phyloP scores from a whole-genome alignment of 176 grass and related monocot genomes.

The Ensete ventricosum region DNA sequence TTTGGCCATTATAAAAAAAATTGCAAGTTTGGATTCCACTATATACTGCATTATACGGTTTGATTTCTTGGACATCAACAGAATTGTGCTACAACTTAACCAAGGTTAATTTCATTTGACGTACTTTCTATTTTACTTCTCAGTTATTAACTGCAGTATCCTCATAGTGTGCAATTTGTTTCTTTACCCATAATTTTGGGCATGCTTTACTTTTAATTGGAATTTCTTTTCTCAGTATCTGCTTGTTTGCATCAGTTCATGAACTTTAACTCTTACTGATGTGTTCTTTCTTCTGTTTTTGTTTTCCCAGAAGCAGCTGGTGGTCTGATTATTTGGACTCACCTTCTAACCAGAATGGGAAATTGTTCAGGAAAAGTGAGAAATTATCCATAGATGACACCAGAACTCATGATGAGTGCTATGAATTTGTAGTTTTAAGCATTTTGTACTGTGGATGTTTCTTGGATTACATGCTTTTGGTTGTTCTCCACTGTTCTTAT shows the following conservation, averaged over 20 bases:
- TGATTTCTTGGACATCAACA: too few species aligned
- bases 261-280: background rate
- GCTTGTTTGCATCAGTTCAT: background rate
- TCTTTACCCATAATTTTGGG: background rate
- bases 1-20: too few species aligned
- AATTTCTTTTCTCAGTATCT: background rate
- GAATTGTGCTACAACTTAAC: too few species aligned
- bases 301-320: background rate
- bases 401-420: background rate
- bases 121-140: too few species aligned
- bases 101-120: too few species aligned
- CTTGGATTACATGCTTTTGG: background rate
- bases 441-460: background rate
- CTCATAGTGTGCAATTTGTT: background rate
- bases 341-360: background rate
- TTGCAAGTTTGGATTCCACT: too few species aligned
- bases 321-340: background rate
- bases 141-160: background rate
- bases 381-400: background rate
- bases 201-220: background rate
- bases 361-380: conserved; percentile 8
- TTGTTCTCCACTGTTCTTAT: background rate
- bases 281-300: background rate
- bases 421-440: background rate
- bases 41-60: too few species aligned